These are phyloP conservation scores for Sparassis latifolia DNA, from an alignment of 1,284 basidiomycete species.

Conservation along the genomic window DNA sequence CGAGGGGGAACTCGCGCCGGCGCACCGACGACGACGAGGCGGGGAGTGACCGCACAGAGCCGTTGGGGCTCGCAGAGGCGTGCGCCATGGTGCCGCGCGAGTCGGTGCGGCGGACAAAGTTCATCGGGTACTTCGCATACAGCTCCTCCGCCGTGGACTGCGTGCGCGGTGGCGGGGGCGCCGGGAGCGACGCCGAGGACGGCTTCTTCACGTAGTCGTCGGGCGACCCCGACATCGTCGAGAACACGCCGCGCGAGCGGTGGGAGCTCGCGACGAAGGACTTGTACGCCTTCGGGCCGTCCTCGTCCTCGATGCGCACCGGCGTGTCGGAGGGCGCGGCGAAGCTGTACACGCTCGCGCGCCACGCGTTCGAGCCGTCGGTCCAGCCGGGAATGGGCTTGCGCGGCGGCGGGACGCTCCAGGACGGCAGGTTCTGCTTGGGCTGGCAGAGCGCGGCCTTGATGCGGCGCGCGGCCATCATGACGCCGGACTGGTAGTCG, in stretches of 20 bases:
- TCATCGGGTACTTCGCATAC: slow-evolving; percentile 46
- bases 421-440: slow-evolving; percentile 22
- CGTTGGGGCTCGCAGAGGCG: slow-evolving; percentile 25
- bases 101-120: slow-evolving; percentile 44
- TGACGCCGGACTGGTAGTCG: slow-evolving; percentile 51
- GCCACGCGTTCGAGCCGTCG: slow-evolving; percentile 60
- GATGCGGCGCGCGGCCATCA: slow-evolving; percentile 60
- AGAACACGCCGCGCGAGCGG: slow-evolving; percentile 41
- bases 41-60: slow-evolving; percentile 24
- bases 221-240: slow-evolving; percentile 32
- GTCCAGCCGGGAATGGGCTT: slow-evolving; percentile 61
- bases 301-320: slow-evolving; percentile 17
- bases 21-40: slow-evolving; percentile 9
- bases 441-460: slow-evolving; percentile 39
- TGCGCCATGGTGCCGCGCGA: slow-evolving; percentile 36
- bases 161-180: slow-evolving; percentile 14
- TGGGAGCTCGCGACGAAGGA: slow-evolving; percentile 45
- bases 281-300: slow-evolving; percentile 29
- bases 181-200: slow-evolving; percentile 10
- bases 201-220: slow-evolving; percentile 20
- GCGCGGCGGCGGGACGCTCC: slow-evolving; percentile 11
- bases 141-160: slow-evolving; percentile 35
- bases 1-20: slow-evolving; percentile 40
- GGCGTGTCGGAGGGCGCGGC: slow-evolving; percentile 27
- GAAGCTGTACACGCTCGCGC: slow-evolving; percentile 48